Conservation (phyloP, 306 rosid genomes). For the Oxytropis ochrocephala region DNA sequence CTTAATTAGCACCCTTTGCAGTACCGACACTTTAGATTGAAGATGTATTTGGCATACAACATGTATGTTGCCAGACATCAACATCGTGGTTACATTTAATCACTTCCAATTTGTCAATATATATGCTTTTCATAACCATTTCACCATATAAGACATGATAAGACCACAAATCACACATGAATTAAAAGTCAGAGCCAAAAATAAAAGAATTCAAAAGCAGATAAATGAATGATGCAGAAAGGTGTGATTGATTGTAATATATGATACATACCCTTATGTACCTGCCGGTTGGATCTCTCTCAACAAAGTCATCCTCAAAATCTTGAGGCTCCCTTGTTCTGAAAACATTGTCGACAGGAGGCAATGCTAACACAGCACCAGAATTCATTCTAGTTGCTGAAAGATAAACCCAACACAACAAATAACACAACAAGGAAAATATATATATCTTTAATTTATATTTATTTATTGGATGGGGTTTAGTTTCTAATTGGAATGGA, state of each 20-base stretch:
- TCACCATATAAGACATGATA: neutral
- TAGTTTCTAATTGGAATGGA: constrained; percentile 15
- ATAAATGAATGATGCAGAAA: neutral
- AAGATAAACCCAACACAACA: constrained; percentile 22
- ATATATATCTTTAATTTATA: neutral
- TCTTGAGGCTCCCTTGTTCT: constrained; percentile 32
- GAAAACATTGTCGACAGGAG: constrained; percentile 19
- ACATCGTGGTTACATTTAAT: no score
- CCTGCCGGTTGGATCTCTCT: constrained; percentile 82
- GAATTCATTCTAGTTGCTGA: constrained; percentile 37
- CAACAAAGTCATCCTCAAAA: constrained; percentile 43
- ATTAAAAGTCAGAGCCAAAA: neutral
- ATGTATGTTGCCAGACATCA: no score
- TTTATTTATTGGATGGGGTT: neutral
- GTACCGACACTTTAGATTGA: no score
- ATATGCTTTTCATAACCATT: neutral
- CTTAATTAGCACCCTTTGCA: neutral
- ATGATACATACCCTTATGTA: constrained; percentile 61
- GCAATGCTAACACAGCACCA: constrained; percentile 29
- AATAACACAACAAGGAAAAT: neutral
- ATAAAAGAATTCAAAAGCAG: neutral
- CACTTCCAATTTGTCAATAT: no score
- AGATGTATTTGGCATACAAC: no score
- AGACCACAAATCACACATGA: neutral
- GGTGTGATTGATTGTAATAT: neutral